Evolutionary conservation across 768 basidiomycete genomes (phyloP).

Genomic region (Termitomyces eurrhizus): DNA sequence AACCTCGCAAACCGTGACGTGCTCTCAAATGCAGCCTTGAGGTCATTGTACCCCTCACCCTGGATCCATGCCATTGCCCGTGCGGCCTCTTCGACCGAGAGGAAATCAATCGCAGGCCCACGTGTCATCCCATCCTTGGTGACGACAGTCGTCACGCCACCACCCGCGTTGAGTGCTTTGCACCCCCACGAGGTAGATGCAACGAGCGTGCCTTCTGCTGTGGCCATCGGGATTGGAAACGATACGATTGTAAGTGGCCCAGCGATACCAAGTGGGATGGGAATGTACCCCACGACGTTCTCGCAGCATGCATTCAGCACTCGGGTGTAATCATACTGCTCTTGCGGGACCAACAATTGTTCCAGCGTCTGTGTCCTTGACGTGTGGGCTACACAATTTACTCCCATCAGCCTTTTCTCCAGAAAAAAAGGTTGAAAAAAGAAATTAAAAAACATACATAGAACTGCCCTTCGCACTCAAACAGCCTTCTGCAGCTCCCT

Average conservation of each 20-base stretch:
- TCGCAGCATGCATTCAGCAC: constrained; percentile 98
- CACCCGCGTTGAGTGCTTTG: constrained; percentile 95
- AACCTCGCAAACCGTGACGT: constrained; percentile 92
- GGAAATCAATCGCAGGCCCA: constrained; percentile 98
- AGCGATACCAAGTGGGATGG: constrained; percentile 92
- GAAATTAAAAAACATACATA: no score
- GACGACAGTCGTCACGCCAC: constrained; percentile 92
- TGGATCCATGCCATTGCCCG: constrained; percentile 87
- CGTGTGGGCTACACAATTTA: constrained; percentile 71
- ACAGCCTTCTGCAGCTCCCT: no score
- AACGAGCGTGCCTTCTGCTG: constrained; percentile 98
- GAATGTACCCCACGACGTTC: constrained; percentile 97
- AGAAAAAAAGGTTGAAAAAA: no score
- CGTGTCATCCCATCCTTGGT: constrained; percentile 96
- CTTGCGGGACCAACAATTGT: constrained; percentile 73
- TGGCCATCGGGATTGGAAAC: constrained; percentile 97
- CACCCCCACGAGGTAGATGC: constrained; percentile 97
- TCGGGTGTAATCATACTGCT: constrained; percentile 87
- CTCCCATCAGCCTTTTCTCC: no score
- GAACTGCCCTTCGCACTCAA: no score
- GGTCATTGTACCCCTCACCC: constrained; percentile 61
- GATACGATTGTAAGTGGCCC: constrained; percentile 87
- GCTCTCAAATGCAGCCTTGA: constrained; percentile 88
- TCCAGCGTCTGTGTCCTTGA: constrained; percentile 84
- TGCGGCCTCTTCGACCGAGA: constrained; percentile 72